Evolutionary conservation across 305 asterid species (phyloP).

Genomic region (Ajuga reptans): DNA sequence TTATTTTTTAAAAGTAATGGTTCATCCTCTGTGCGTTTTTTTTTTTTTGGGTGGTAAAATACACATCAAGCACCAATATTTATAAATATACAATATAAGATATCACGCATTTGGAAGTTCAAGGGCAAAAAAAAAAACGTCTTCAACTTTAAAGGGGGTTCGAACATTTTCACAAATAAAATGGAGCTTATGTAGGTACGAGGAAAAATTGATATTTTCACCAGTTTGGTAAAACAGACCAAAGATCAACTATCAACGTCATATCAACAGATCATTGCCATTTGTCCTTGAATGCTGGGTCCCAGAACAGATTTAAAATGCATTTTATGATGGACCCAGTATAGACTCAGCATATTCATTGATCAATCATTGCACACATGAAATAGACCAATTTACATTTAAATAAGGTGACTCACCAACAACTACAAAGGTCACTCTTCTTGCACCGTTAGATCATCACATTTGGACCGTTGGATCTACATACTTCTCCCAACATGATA

Average conservation of each 20-base stretch:
- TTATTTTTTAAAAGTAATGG: too few relatives aligned
- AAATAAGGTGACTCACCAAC: conserved; percentile 21
- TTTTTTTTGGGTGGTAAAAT: too few relatives aligned
- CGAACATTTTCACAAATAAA: too few relatives aligned
- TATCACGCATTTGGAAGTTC: too few relatives aligned
- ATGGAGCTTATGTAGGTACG: too few relatives aligned
- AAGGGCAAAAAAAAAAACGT: too few relatives aligned
- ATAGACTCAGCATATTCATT: not conserved
- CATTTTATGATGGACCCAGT: not conserved
- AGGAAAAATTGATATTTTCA: too few relatives aligned
- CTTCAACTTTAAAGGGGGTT: too few relatives aligned
- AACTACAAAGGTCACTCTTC: conserved; percentile 22
- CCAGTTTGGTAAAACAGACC: not conserved
- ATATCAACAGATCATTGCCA: not conserved
- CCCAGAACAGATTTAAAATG: not conserved
- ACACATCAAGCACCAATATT: too few relatives aligned
- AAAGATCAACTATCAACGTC: not conserved
- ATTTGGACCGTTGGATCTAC: conserved; percentile 9
- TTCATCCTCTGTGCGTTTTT: too few relatives aligned
- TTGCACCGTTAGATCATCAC: conserved; percentile 20
- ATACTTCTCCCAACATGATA: not conserved
- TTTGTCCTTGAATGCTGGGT: not conserved
- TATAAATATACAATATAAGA: too few relatives aligned
- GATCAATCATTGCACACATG: conserved; percentile 19
- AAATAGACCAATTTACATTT: not conserved